These are phyloP conservation scores for Lasiosphaeriaceae sp. DNA, from an alignment of 495 filamentous ascomycete species.

Conservation along the genomic window DNA sequence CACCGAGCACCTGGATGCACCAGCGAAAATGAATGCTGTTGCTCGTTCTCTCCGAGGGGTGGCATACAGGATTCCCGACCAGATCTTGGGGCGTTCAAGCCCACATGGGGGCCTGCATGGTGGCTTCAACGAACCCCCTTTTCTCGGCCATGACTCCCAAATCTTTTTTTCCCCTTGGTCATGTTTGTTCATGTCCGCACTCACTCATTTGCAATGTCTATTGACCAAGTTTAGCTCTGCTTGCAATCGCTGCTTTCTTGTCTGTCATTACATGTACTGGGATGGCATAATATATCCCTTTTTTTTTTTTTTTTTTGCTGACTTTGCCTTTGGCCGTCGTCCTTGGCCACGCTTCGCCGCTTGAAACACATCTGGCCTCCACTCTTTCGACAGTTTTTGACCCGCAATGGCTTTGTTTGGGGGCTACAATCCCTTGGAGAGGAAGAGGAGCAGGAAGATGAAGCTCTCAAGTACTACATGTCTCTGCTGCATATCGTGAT, in stretches of 20 bases:
- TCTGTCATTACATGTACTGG: background rate
- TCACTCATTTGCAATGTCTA: background rate
- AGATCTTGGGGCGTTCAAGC: background rate
- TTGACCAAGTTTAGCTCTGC: background rate
- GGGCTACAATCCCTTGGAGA: background rate
- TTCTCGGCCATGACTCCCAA: background rate
- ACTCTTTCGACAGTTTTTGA: background rate
- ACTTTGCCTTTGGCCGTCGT: no score
- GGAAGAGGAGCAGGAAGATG: conserved; percentile 8
- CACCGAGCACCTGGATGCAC: background rate
- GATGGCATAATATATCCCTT: background rate
- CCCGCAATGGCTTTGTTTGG: conserved; percentile 1
- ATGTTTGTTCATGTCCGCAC: background rate
- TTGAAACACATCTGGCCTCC: background rate
- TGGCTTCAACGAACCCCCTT: background rate
- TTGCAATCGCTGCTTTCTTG: background rate
- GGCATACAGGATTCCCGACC: background rate
- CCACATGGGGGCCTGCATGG: background rate
- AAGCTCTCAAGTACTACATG: conserved; percentile 8
- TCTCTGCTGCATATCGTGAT: background rate
- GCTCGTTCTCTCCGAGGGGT: background rate
- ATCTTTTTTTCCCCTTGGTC: background rate
- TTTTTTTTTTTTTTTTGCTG: background rate
- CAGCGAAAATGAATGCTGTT: background rate
- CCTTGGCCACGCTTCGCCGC: background rate